Conservation (phyloP, 2,329 filamentous ascomycete genomes). For the Botrytis paeoniae region DNA sequence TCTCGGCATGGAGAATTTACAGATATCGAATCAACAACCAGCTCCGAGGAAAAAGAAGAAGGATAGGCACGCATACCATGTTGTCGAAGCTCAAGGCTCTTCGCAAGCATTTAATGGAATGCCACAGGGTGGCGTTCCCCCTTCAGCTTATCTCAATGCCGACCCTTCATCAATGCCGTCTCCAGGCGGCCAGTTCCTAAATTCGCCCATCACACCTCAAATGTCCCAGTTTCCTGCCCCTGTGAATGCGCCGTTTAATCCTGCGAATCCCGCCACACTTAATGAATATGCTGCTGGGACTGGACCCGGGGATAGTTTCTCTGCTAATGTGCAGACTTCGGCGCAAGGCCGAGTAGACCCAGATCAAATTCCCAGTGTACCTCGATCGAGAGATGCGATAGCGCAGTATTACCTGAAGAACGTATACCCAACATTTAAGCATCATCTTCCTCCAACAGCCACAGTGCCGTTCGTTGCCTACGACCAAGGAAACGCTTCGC, state of each 20-base stretch:
- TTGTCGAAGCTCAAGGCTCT: slow-evolving; percentile 69
- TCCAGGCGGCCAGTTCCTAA: slow-evolving; percentile 46
- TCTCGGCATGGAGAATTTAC: slow-evolving; percentile 20
- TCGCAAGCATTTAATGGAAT: slow-evolving; percentile 69
- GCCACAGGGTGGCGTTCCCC: slow-evolving; percentile 54
- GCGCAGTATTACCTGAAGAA: slow-evolving; percentile 83
- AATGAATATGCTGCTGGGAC: slow-evolving; percentile 48
- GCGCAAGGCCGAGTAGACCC: slow-evolving; percentile 77
- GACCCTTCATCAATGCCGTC: slow-evolving; percentile 44
- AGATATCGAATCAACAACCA: slow-evolving; percentile 19
- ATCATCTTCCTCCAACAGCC: slow-evolving; percentile 84
- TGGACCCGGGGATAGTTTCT: slow-evolving; percentile 38
- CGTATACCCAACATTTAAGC: slow-evolving; percentile 93
- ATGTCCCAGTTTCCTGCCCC: slow-evolving; percentile 61
- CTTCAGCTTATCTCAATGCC: slow-evolving; percentile 58
- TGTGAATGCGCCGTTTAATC: slow-evolving; percentile 51
- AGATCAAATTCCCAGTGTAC: slow-evolving; percentile 90
- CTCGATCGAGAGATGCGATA: slow-evolving; percentile 75
- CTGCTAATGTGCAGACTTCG: slow-evolving; percentile 54
- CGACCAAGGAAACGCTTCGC: slow-evolving; percentile 94
- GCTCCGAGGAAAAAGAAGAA: slow-evolving; percentile 75
- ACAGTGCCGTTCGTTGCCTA: slow-evolving; percentile 87
- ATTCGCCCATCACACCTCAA: slow-evolving; percentile 44
- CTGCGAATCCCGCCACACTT: slow-evolving; percentile 42
- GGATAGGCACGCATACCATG: slow-evolving; percentile 89